Percentiles rank a stretch among this genome's conserved stretches.
Conservation (phyloP, 768 basidiomycete genomes). For the Leccinellum albellum region DNA sequence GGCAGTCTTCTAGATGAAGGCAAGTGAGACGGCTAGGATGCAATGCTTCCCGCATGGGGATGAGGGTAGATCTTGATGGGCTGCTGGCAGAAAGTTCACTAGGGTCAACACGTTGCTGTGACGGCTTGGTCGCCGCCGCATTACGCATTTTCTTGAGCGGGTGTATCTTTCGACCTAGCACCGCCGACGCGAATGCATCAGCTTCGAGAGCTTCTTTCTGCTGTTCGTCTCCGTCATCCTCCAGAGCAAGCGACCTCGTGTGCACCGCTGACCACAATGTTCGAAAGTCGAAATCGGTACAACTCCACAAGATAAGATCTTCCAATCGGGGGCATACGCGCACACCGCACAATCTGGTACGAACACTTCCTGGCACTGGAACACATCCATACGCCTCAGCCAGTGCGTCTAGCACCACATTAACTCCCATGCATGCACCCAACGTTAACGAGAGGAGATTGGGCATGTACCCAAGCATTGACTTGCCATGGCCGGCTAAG, state of each 20-base stretch:
- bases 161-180: conserved; percentile 29
- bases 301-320: conserved; percentile 50
- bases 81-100: conserved; percentile 10
- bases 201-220: conserved; percentile 11
- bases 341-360: conserved; percentile 32
- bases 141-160: conserved; percentile 34
- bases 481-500: conserved; percentile 34
- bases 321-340: conserved; percentile 50
- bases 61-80: conserved; percentile 32
- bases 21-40: conserved; percentile 36
- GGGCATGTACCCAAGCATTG: conserved; percentile 52
- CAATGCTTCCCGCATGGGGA: conserved; percentile 37
- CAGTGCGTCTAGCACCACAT: conserved; percentile 39
- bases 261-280: conserved; percentile 37
- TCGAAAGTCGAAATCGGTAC: conserved; percentile 39
- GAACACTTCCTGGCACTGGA: conserved; percentile 10
- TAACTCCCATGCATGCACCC: conserved; percentile 43
- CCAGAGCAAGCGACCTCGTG: conserved; percentile 26
- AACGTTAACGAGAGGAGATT: conserved; percentile 45
- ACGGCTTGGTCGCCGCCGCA: conserved; percentile 2
- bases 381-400: conserved; percentile 34
- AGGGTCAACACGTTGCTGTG: conserved; percentile 12
- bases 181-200: conserved; percentile 24
- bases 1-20: conserved; percentile 42
- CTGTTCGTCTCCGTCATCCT: conserved; percentile 14